Conservation (phyloP, 441 rosid species). For the Hypseocharis bilobata region DNA sequence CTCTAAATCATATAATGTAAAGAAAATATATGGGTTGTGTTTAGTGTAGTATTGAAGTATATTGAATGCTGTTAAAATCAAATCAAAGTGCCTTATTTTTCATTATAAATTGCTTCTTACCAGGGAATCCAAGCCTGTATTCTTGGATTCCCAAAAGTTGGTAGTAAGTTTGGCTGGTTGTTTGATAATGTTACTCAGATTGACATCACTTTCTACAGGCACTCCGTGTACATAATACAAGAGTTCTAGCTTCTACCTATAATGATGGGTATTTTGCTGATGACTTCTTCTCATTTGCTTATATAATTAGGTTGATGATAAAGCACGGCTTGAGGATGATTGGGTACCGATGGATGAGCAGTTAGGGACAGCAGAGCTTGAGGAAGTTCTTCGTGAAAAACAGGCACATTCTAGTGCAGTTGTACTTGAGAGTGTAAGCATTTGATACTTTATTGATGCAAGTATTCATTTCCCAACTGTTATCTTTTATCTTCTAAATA, state of each 20-base stretch:
- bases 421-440: slow-evolving; percentile 90
- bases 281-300: not conserved
- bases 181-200: too few species aligned
- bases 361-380: slow-evolving; percentile 54
- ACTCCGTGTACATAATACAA: too few species aligned
- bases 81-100: too few species aligned
- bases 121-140: too few species aligned
- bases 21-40: not conserved
- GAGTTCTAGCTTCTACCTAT: too few species aligned
- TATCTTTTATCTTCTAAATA: slow-evolving; percentile 13
- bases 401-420: slow-evolving; percentile 93
- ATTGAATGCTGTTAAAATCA: not conserved
- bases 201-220: too few species aligned
- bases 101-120: too few species aligned
- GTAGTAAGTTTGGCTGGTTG: not conserved
- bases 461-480: slow-evolving; percentile 12
- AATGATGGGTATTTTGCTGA: too few species aligned
- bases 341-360: slow-evolving; percentile 97
- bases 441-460: slow-evolving; percentile 12
- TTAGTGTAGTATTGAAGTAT: not conserved
- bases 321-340: slow-evolving; percentile 91
- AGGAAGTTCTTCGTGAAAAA: slow-evolving; percentile 66
- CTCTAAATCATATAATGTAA: not conserved
- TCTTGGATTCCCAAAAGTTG: not conserved
- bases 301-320: slow-evolving; percentile 47